Base-by-base conservation (phyloP, 371 early-diverging fungal species). In the Basidiobolus heterosporus region DNA sequence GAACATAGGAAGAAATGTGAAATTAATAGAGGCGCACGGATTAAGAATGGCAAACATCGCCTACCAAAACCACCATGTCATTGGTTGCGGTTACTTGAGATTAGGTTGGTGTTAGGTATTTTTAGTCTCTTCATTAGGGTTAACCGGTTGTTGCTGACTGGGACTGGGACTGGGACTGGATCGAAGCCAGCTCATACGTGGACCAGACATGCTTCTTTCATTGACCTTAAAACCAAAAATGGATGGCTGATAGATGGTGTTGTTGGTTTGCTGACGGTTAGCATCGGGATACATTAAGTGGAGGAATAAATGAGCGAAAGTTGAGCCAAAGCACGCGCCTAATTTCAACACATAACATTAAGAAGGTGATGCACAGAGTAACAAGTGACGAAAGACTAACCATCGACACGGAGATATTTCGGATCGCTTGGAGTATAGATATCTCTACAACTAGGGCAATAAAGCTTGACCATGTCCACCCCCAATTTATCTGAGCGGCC, bases 271-370 rank as follows among this genome's bases (percentile, higher is more conserved):
- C 9, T 39, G 64, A 38, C 16, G 54, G 21, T 69, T 58, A 5
- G 82, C 51, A 42, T 88, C 75, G 20, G 89, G 80, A 59, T 78
- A 86, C 8, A 72, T 72, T 3, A 50, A 17, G 48, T 86, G 68
- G 55, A 94, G 79, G 39, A 98, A 66, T 40, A 97, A 68, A 60
- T 91, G 86, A 16, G 90, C 80, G 62, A 97, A 93, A 3, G 94
- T 85, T 7, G 85, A 82, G n/a, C 97, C 96, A 69, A 96, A 98
- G 58, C 80, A 86, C 36, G 94, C 91, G 46, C 98, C 74, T 80
- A n/a, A 58, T 40, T 41, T n/a, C 39, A 35, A 21, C 35, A 8
- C 24, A n/a, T 11, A 20, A 20, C 0, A 13, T 22, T 15, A 23
- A 20, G 14, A 37, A 17, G n/a, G 16, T 21, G 37, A 50, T 17